These are phyloP conservation scores for Corymbia maculata DNA, from an alignment of 345 rosid genomes.

Conservation along the genomic window DNA sequence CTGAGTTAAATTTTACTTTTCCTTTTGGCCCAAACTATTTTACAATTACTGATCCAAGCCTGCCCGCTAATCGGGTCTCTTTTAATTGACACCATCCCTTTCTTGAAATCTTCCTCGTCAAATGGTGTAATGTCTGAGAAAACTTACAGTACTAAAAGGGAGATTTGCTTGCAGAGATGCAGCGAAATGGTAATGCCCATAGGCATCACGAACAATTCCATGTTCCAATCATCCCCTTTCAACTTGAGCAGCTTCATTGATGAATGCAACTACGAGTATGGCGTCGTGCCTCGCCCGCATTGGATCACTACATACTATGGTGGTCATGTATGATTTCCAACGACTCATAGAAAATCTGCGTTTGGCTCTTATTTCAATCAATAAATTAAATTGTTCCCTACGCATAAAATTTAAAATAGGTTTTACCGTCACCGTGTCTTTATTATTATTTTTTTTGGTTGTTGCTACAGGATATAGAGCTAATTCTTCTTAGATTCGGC, in stretches of 20 bases:
- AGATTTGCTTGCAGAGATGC: constrained; percentile 15
- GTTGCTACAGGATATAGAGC: constrained; percentile 27
- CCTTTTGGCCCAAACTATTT: background rate
- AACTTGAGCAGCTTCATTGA: background rate
- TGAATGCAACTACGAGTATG: background rate
- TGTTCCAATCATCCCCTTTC: constrained; percentile 24
- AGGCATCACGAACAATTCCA: constrained; percentile 16
- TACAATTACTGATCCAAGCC: background rate
- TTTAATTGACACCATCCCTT: background rate
- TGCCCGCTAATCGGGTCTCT: background rate
- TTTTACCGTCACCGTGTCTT: background rate
- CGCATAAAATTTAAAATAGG: background rate
- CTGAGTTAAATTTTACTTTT: background rate
- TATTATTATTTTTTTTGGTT: background rate
- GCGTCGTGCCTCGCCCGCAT: constrained; percentile 41
- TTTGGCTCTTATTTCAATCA: background rate
- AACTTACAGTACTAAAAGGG: background rate
- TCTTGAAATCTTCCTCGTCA: background rate
- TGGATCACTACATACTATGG: constrained; percentile 28
- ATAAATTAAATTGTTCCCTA: background rate
- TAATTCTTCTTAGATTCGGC: constrained; percentile 30
- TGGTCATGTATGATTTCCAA: background rate
- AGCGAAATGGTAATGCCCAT: constrained; percentile 51
- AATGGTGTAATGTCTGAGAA: background rate
- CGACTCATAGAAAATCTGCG: background rate